Evolutionary conservation across 129 eudicot species (phyloP).

Genomic region (Chrysanthemum seticuspe): DNA sequence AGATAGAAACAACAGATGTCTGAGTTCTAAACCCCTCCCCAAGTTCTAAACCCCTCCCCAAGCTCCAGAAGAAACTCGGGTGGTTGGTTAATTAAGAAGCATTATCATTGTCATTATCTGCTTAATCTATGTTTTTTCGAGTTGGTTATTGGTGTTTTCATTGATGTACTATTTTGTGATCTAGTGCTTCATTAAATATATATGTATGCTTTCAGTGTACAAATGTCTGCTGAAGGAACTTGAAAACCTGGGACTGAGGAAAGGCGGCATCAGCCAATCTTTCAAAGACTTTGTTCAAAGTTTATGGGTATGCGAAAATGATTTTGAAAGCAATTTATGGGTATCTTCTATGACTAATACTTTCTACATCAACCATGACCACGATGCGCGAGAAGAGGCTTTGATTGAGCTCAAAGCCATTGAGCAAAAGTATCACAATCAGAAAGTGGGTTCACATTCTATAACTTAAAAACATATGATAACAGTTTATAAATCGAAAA

Average conservation of each 20-base stretch:
- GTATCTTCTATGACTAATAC: background rate
- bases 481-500: slow-evolving; percentile 7
- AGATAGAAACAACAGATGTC: too few relatives aligned
- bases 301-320: slow-evolving; percentile 33
- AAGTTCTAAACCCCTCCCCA: too few relatives aligned
- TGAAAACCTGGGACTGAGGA: slow-evolving; percentile 90
- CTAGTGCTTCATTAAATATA: too few relatives aligned
- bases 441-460: slow-evolving; percentile 54
- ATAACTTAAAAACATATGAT: background rate
- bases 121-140: too few relatives aligned
- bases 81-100: too few relatives aligned
- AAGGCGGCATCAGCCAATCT: slow-evolving; percentile 89
- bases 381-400: slow-evolving; percentile 92
- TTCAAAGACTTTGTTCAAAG: slow-evolving; percentile 87
- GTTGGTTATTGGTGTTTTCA: too few relatives aligned
- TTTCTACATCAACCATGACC: slow-evolving; percentile 9
- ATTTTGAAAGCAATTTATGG: background rate
- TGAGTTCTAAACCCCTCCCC: too few relatives aligned
- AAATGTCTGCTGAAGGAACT: slow-evolving; percentile 87
- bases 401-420: slow-evolving; percentile 60
- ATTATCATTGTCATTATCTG: too few relatives aligned
- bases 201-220: background rate
- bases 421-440: slow-evolving; percentile 63
- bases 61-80: too few relatives aligned
- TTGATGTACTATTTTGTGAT: too few relatives aligned